Evolutionary conservation across 2,329 filamentous ascomycete genomes (phyloP).

Genomic region (Alternaria incomplexa): DNA sequence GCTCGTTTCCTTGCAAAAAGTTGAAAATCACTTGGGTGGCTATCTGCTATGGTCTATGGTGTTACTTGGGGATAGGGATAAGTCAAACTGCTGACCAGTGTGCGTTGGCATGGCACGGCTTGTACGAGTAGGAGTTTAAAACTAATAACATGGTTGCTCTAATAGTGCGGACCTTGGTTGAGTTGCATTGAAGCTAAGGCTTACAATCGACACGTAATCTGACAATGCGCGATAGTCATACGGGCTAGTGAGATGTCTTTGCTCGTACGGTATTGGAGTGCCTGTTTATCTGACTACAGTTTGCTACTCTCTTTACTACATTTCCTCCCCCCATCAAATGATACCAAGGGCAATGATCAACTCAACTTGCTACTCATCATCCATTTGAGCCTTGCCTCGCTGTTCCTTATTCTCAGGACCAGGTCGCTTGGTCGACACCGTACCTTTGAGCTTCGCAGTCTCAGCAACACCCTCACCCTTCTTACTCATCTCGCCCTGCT

Average conservation of each 20-base stretch:
- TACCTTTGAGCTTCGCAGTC: constrained; percentile 57
- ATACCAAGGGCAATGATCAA: not conserved
- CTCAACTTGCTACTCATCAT: constrained; percentile 30
- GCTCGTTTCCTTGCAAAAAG: not conserved
- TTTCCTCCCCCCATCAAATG: not conserved
- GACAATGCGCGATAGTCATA: not conserved
- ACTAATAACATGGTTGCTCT: not conserved
- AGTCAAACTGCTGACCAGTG: not conserved
- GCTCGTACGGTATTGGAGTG: not conserved
- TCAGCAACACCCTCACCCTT: constrained; percentile 64
- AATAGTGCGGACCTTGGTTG: not conserved
- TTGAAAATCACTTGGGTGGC: not conserved
- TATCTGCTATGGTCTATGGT: not conserved
- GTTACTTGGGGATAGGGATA: not conserved
- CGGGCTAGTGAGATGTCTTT: not conserved
- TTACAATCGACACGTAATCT: not conserved
- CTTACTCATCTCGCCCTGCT: constrained; percentile 56
- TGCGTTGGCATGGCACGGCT: not conserved
- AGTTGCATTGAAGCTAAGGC: not conserved
- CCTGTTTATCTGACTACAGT: not conserved
- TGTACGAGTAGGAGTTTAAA: not conserved
- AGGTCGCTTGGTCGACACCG: constrained; percentile 44
- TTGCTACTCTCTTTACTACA: not conserved
- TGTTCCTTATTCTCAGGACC: constrained; percentile 41
- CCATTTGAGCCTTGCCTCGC: constrained; percentile 32